Base-by-base conservation (phyloP, 139 green algal species). In the Coccomyxa sp. region DNA sequence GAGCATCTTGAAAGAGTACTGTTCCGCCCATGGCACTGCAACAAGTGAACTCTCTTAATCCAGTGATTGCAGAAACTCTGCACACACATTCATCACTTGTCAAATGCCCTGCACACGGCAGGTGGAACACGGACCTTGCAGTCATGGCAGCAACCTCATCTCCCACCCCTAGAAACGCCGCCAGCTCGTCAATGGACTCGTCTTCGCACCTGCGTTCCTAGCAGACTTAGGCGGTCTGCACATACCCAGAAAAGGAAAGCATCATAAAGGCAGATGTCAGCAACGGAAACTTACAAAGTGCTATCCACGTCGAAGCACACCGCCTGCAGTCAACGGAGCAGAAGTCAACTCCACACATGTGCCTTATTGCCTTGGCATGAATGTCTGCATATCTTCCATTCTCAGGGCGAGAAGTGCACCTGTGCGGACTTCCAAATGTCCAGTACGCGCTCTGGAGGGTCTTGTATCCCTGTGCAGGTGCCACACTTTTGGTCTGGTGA, bases 231-330 rank as follows among this genome's bases (percentile, higher is more conserved):
- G 7, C 38, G 28, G 31, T 13, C 45, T 81, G 11, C 1, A 10
- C 4, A 14, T 71, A 9, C 63, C 4, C 63, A 71, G 63, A 71
- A 3, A 11, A 71, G 1, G 9, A 71, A 9, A 25, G 63, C 21
- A 11, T 51, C 38, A 51, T 51, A 51, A 11, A 51, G 18, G 63
- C 63, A 71, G 71, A 77, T 25, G 71, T 38, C 14, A 38, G n/a
- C n/a, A 38, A 1, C n/a, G 77, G 57, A 3, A 57, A 76, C 93
- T 92, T 84, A 98, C 91, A 99, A 95, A 0, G 97, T 99, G 89
- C 90, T 96, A 88, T 99, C 97, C 0, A 99, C 97, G 83, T 99
- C 97, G 83, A 99, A 98, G 82, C 92, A 97, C 15, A 99, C 92
- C 0, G 93, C 94, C 85, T 98, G 89, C 79, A 86, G 57, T n/a